These are phyloP conservation scores for Zea luxurians DNA, from an alignment of 176 grass and related monocot genomes.

Conservation along the genomic window DNA sequence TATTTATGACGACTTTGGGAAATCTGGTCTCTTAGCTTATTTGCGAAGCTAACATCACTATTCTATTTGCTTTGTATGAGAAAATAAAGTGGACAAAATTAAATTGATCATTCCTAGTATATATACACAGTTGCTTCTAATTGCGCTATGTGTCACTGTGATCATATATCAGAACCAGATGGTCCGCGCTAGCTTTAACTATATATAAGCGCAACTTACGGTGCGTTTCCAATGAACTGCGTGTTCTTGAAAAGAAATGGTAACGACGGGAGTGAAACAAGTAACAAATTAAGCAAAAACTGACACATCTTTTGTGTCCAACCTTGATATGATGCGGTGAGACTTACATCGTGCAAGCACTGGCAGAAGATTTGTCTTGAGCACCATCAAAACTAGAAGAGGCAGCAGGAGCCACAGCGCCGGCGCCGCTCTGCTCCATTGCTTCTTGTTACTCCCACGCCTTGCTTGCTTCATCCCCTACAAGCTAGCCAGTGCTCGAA, in stretches of 20 bases:
- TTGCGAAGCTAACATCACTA: background rate
- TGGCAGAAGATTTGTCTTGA: conserved; percentile 32
- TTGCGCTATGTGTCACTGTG: too few species aligned
- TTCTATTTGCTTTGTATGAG: too few species aligned
- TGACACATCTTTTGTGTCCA: background rate
- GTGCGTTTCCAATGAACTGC: background rate
- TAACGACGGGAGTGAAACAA: background rate
- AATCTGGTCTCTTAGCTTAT: background rate
- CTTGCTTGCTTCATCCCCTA: conserved; percentile 24
- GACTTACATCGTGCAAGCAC: conserved; percentile 26
- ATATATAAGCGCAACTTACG: background rate
- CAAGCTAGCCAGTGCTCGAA: background rate
- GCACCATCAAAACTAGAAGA: conserved; percentile 12
- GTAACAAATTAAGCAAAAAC: background rate
- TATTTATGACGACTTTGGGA: background rate
- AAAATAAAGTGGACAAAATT: too few species aligned
- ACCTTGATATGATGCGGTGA: background rate
- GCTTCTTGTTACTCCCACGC: conserved; percentile 4
- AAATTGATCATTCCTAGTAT: too few species aligned
- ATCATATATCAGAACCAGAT: background rate
- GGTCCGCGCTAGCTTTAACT: background rate
- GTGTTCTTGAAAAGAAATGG: background rate
- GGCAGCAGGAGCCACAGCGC: conserved; percentile 26
- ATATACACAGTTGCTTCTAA: too few species aligned
- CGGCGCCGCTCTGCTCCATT: background rate